A percentile compares a stretch with the other conserved stretches of the same genome.
phyloP scores from a whole-genome alignment of 1,284 basidiomycete genomes.

The Termitomyces sp. region DNA sequence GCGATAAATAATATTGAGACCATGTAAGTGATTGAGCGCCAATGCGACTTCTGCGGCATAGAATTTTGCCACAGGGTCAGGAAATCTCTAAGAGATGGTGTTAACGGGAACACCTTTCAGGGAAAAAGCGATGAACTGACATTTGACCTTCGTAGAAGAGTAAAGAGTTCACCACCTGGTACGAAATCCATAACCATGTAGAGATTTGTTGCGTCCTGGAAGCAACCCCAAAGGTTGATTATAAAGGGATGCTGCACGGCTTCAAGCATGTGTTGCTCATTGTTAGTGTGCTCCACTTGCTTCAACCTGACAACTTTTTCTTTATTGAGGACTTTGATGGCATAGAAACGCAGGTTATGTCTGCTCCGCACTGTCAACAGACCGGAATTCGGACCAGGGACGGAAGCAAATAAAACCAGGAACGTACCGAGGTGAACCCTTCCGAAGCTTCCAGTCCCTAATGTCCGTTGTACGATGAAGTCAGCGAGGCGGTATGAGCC shows the following conservation, averaged over 20 bases:
- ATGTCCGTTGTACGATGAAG: slow-evolving; percentile 72
- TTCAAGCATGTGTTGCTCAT: slow-evolving; percentile 88
- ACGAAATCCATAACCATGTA: slow-evolving; percentile 99
- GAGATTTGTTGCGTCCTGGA: slow-evolving; percentile 89
- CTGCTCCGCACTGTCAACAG: slow-evolving; percentile 68
- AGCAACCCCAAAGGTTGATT: slow-evolving; percentile 97
- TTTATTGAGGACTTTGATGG: slow-evolving; percentile 92
- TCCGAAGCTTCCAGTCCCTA: slow-evolving; percentile 94
- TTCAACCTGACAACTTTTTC: slow-evolving; percentile 95
- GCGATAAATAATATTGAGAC: slow-evolving; percentile 91
- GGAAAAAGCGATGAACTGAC: slow-evolving; percentile 40
- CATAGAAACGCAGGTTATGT: slow-evolving; percentile 91
- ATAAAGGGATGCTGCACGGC: slow-evolving; percentile 94
- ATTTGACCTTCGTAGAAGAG: slow-evolving; percentile 82
- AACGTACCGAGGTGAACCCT: slow-evolving; percentile 84
- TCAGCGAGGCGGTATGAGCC: slow-evolving; percentile 67
- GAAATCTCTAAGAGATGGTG: slow-evolving; percentile 72
- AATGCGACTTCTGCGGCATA: slow-evolving; percentile 97
- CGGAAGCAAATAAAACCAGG: neutral
- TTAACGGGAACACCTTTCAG: neutral
- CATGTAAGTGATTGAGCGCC: slow-evolving; percentile 90
- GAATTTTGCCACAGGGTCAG: slow-evolving; percentile 98
- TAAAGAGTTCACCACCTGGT: slow-evolving; percentile 95
- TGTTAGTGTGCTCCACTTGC: slow-evolving; percentile 97
- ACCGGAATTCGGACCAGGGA: slow-evolving; percentile 5